phyloP scores from a whole-genome alignment of 1,284 basidiomycete species.

The Melanopsichium pennsylvanicum region DNA sequence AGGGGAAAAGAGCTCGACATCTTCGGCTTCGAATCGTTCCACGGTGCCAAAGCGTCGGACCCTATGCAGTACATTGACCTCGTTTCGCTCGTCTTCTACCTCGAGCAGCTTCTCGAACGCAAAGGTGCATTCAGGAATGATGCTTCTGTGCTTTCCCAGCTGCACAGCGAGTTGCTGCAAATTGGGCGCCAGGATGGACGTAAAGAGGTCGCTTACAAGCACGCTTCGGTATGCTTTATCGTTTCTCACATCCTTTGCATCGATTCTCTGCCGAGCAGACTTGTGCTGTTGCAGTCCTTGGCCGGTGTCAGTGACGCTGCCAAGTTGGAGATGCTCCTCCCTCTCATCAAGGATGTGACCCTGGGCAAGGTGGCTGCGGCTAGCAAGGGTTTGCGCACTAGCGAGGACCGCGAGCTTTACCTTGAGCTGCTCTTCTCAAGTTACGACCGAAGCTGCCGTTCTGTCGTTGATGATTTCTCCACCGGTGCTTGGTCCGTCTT shows the following conservation, averaged over 20 bases:
- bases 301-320: constrained; percentile 73
- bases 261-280: constrained; percentile 70
- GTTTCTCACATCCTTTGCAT: constrained; percentile 81
- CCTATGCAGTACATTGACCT: constrained; percentile 80
- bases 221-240: constrained; percentile 79
- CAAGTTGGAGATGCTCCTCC: constrained; percentile 75
- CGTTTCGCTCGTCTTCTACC: constrained; percentile 76
- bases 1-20: constrained; percentile 69
- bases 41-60: constrained; percentile 72
- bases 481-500: constrained; percentile 38
- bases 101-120: constrained; percentile 69
- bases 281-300: constrained; percentile 73
- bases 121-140: constrained; percentile 73
- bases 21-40: constrained; percentile 83
- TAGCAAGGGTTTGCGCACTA: constrained; percentile 13
- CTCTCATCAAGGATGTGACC: constrained; percentile 71
- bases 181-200: constrained; percentile 71
- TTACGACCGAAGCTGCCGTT: constrained; percentile 69
- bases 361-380: constrained; percentile 3
- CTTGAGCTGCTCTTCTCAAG: constrained; percentile 70
- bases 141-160: constrained; percentile 71
- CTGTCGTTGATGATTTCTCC: constrained; percentile 71
- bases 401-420: constrained; percentile 63
- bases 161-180: constrained; percentile 74
- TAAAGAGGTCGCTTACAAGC: constrained; percentile 74